Evolutionary conservation across 2,329 filamentous ascomycete genomes (phyloP).

Genomic region (Xylariomycetidae sp.): DNA sequence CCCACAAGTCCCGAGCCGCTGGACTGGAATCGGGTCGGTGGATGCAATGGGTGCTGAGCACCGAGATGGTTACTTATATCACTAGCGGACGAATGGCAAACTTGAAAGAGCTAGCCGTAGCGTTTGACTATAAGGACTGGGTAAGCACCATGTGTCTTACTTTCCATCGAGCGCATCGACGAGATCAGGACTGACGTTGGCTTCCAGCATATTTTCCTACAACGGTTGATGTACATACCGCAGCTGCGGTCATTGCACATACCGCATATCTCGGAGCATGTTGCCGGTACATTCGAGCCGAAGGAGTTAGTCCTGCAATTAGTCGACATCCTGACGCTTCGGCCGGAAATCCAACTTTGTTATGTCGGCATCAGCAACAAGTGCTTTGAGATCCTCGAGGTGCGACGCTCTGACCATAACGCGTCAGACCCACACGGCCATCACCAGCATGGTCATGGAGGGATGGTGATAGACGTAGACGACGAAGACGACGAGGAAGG

Average conservation of each 20-base stretch:
- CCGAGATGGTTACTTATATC: slow-evolving; percentile 65
- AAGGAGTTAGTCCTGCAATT: slow-evolving; percentile 71
- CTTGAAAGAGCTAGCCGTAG: slow-evolving; percentile 65
- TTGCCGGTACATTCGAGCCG: slow-evolving; percentile 48
- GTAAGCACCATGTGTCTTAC: slow-evolving; percentile 39
- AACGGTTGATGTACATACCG: slow-evolving; percentile 63
- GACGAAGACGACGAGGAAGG: slow-evolving; percentile 28
- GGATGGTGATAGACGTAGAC: slow-evolving; percentile 13
- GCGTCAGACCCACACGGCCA: slow-evolving; percentile 9
- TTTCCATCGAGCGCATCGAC: slow-evolving; percentile 9
- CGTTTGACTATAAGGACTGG: slow-evolving; percentile 73
- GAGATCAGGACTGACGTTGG: neutral
- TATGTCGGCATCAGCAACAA: slow-evolving; percentile 72
- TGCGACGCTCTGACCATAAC: slow-evolving; percentile 31
- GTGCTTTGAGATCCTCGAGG: slow-evolving; percentile 77
- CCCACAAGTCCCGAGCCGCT: slow-evolving; percentile 36
- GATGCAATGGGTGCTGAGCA: slow-evolving; percentile 64
- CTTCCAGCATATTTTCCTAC: slow-evolving; percentile 68
- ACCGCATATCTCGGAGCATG: slow-evolving; percentile 58
- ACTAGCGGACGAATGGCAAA: slow-evolving; percentile 70
- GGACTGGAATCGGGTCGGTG: slow-evolving; percentile 48
- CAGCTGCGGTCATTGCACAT: slow-evolving; percentile 68
- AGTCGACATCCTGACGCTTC: slow-evolving; percentile 69
- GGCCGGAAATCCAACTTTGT: slow-evolving; percentile 69
- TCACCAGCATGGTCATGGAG: slow-evolving; percentile 10